Conservation (phyloP, 345 rosid genomes). For the Cardamine chenopodiifolia region DNA sequence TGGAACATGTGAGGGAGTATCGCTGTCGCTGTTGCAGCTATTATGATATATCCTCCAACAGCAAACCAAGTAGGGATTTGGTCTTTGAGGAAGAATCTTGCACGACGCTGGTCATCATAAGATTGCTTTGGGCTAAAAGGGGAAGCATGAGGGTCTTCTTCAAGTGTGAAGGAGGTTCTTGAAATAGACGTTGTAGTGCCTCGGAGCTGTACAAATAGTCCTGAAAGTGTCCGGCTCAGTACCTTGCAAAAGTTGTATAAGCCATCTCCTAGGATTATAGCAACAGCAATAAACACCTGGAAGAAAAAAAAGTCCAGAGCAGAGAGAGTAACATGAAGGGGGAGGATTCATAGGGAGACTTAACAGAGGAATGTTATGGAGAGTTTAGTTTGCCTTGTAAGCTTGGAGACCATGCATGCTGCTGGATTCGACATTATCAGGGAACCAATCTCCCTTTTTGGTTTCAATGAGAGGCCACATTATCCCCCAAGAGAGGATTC, state of each 20-base stretch:
- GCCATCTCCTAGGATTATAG: conserved; percentile 86
- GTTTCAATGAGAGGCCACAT: conserved; percentile 85
- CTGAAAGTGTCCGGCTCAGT: conserved; percentile 57
- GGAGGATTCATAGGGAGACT: conserved; percentile 14
- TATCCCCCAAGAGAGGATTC: conserved; percentile 77
- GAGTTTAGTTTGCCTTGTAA: conserved; percentile 56
- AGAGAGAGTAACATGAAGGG: background rate
- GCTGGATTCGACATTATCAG: conserved; percentile 43
- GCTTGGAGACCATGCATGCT: conserved; percentile 71
- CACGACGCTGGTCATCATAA: conserved; percentile 67
- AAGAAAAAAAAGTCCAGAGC: background rate
- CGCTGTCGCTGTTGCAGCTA: conserved; percentile 56
- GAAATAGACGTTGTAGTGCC: conserved; percentile 30
- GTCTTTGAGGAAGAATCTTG: conserved; percentile 68
- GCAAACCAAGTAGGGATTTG: conserved; percentile 80
- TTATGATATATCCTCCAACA: conserved; percentile 51
- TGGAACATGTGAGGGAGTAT: conserved; percentile 63
- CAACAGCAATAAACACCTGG: conserved; percentile 79
- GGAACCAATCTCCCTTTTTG: conserved; percentile 63
- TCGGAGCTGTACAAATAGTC: conserved; percentile 52
- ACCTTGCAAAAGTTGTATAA: conserved; percentile 77
- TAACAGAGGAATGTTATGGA: conserved; percentile 1
- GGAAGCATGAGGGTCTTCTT: conserved; percentile 46
- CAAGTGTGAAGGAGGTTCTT: conserved; percentile 43
- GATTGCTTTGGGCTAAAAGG: conserved; percentile 43